A percentile compares a stretch with the other conserved stretches of the same genome.
Conservation (phyloP, 2,329 filamentous ascomycete species). For the Botryotinia narcissicola region DNA sequence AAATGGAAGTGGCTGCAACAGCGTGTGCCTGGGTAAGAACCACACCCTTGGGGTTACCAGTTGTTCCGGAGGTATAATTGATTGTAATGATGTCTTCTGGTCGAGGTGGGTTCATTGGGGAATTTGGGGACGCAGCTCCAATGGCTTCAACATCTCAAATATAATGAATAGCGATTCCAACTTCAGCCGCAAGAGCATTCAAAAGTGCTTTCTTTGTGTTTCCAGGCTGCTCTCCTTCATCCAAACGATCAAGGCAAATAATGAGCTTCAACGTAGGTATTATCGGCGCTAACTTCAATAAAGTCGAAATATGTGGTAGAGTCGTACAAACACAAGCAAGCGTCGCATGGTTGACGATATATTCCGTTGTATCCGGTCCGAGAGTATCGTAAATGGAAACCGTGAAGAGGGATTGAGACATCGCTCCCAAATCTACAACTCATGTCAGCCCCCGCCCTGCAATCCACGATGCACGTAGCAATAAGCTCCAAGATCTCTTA, state of each 20-base stretch:
- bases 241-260: constrained; percentile 79
- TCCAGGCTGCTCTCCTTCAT: constrained; percentile 72
- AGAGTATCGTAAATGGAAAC: constrained; percentile 97
- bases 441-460: constrained; percentile 21
- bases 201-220: constrained; percentile 78
- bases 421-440: constrained; percentile 72
- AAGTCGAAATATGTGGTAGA: constrained; percentile 73
- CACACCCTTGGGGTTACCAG: constrained; percentile 79
- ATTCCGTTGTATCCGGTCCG: constrained; percentile 86
- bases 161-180: constrained; percentile 76
- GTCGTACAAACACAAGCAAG: constrained; percentile 74
- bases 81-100: constrained; percentile 81
- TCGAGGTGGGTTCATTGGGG: constrained; percentile 65
- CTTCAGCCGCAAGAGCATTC: constrained; percentile 68
- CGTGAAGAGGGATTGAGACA: constrained; percentile 82
- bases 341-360: constrained; percentile 88
- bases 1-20: constrained; percentile 66
- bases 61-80: constrained; percentile 88
- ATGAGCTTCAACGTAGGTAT: constrained; percentile 83
- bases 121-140: constrained; percentile 65
- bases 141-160: constrained; percentile 79
- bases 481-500: constrained; percentile 39
- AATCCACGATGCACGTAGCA: neutral
- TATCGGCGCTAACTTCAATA: constrained; percentile 75
- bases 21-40: constrained; percentile 79